phyloP scores from a whole-genome alignment of 176 grass and related monocot species.

The Triticum turgidum region DNA sequence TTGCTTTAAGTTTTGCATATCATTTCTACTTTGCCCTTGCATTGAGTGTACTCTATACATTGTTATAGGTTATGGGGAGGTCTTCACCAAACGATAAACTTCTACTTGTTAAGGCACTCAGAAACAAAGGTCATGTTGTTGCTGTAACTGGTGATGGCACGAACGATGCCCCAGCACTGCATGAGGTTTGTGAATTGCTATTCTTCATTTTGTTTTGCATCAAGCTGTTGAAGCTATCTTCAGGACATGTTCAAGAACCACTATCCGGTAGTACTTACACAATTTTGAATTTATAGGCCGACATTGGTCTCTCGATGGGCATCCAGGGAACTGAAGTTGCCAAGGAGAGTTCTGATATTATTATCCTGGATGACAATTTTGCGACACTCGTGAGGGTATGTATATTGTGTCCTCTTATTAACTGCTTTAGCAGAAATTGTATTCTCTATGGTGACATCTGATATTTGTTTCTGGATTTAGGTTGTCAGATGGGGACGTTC shows the following conservation, averaged over 20 bases:
- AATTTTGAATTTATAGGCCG: constrained; percentile 64
- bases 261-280: constrained; percentile 15
- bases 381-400: constrained; percentile 85
- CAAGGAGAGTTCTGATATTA: constrained; percentile 99
- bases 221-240: background rate
- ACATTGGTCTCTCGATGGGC: constrained; percentile 97
- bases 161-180: constrained; percentile 93
- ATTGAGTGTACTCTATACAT: constrained; percentile 30
- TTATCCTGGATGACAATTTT: constrained; percentile 98
- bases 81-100: constrained; percentile 97
- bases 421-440: background rate
- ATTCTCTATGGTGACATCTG: background rate
- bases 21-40: background rate
- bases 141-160: constrained; percentile 98
- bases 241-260: background rate
- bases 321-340: constrained; percentile 99
- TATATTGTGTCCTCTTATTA: background rate
- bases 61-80: constrained; percentile 82
- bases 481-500: constrained; percentile 96
- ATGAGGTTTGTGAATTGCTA: constrained; percentile 60
- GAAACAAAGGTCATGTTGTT: constrained; percentile 68
- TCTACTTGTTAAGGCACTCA: constrained; percentile 79
- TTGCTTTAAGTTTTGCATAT: constrained; percentile 2
- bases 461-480: constrained; percentile 50
- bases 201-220: background rate